Conservation (phyloP, 2,329 filamentous ascomycete genomes). For the Dactylellina drechsleri region DNA sequence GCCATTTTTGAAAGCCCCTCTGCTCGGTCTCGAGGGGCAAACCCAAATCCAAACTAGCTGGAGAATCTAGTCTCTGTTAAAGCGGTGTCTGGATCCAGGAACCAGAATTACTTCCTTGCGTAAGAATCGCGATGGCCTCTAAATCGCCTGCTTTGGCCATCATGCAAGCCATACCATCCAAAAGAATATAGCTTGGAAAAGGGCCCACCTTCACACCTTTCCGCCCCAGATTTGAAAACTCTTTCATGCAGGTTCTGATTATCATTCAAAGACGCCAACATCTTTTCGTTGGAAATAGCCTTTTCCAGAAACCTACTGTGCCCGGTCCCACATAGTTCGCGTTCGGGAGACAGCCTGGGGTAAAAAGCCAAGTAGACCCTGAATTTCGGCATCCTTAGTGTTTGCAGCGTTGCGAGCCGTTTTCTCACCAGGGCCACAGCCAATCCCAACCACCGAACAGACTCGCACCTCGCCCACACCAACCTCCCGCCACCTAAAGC, state of each 20-base stretch:
- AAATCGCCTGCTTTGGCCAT: slow-evolving; percentile 4
- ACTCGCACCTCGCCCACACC: slow-evolving; percentile 3
- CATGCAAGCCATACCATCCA: slow-evolving; percentile 19
- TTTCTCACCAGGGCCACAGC: slow-evolving; percentile 6
- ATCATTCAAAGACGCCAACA: slow-evolving; percentile 23
- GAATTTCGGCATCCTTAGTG: slow-evolving; percentile 14
- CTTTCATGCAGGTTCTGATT: slow-evolving; percentile 28
- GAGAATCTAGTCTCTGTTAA: not conserved
- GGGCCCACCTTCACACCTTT: not conserved
- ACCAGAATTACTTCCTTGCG: slow-evolving; percentile 11
- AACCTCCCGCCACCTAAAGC: slow-evolving; percentile 26
- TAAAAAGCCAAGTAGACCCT: not conserved
- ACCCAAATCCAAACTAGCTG: not conserved
- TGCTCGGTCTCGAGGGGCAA: slow-evolving; percentile 6
- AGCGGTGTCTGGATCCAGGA: slow-evolving; percentile 41
- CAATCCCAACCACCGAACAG: slow-evolving; percentile 32
- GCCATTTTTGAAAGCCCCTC: slow-evolving; percentile 1
- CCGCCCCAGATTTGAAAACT: slow-evolving; percentile 17
- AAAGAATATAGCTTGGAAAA: slow-evolving; percentile 1
- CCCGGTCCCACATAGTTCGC: not conserved
- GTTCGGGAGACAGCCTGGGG: slow-evolving; percentile 8
- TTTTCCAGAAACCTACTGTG: not conserved
- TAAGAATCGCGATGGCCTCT: slow-evolving; percentile 28
- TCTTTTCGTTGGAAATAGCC: slow-evolving; percentile 17
- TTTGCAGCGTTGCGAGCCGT: slow-evolving; percentile 28